Evolutionary conservation across 139 green algal genomes (phyloP).

Genomic region (Chlamydomonas applanata): DNA sequence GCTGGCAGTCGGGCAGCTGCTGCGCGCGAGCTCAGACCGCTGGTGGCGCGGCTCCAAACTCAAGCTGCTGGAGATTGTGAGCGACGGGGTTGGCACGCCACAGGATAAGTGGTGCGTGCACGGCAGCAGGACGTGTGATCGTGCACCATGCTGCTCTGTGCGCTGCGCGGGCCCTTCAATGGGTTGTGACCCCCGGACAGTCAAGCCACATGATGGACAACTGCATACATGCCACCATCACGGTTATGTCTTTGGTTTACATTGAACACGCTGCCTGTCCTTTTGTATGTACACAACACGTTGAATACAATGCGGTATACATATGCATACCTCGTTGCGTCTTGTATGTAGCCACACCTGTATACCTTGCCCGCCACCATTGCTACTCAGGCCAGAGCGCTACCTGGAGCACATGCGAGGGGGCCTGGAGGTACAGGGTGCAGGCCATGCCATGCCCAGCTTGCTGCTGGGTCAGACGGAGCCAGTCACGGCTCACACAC

Average conservation of each 20-base stretch:
- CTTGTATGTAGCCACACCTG: too few relatives aligned
- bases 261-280: not conserved
- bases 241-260: too few relatives aligned
- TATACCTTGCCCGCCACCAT: too few relatives aligned
- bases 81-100: constrained; percentile 18
- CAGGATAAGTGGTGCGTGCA: constrained; percentile 35
- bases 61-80: constrained; percentile 28
- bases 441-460: constrained; percentile 10
- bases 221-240: too few relatives aligned
- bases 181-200: too few relatives aligned
- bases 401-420: constrained; percentile 29
- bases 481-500: not conserved
- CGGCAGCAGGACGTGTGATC: not conserved
- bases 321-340: too few relatives aligned
- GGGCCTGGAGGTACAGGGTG: constrained; percentile 1
- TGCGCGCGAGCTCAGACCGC: constrained; percentile 16
- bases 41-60: constrained; percentile 36
- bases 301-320: too few relatives aligned
- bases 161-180: too few relatives aligned
- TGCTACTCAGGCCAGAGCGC: constrained; percentile 26
- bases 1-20: constrained; percentile 17
- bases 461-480: not conserved
- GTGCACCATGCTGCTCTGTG: too few relatives aligned
- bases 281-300: too few relatives aligned
- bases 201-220: too few relatives aligned